Evolutionary conservation across 805 yeast species (phyloP).

Genomic region (Clavispora asparagi): DNA sequence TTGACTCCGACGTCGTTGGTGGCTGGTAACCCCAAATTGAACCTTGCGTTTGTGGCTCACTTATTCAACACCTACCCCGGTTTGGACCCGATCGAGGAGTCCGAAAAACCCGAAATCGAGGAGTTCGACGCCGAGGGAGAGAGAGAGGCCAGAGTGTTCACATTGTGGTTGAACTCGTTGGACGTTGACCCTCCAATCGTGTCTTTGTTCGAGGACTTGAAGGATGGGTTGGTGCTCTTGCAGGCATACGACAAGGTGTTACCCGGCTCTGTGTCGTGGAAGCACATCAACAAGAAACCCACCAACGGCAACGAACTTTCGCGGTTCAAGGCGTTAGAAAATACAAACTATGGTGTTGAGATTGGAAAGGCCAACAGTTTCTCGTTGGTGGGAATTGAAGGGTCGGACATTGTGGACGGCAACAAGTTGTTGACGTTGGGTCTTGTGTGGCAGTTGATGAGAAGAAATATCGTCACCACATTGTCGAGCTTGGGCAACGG

Average conservation of each 20-base stretch:
- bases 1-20: constrained; percentile 90
- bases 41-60: constrained; percentile 96
- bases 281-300: constrained; percentile 82
- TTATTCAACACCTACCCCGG: constrained; percentile 96
- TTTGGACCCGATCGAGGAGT: constrained; percentile 88
- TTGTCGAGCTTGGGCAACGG: constrained; percentile 69
- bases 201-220: constrained; percentile 85
- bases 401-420: constrained; percentile 95
- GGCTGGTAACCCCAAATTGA: constrained; percentile 93
- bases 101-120: constrained; percentile 89
- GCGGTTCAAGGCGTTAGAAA: constrained; percentile 92
- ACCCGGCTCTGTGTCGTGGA: constrained; percentile 83
- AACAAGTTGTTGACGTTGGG: constrained; percentile 84
- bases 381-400: constrained; percentile 96
- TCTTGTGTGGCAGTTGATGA: constrained; percentile 97
- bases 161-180: constrained; percentile 93
- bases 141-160: constrained; percentile 97
- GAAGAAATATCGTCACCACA: constrained; percentile 87
- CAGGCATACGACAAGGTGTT: constrained; percentile 95
- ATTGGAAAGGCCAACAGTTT: constrained; percentile 89
- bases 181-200: constrained; percentile 96
- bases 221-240: constrained; percentile 82
- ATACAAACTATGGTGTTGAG: constrained; percentile 97
- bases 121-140: constrained; percentile 99
- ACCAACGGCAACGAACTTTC: constrained; percentile 66